Conservation (phyloP, 2,329 filamentous ascomycete species). For the Tolypocladium cylindrosporum region DNA sequence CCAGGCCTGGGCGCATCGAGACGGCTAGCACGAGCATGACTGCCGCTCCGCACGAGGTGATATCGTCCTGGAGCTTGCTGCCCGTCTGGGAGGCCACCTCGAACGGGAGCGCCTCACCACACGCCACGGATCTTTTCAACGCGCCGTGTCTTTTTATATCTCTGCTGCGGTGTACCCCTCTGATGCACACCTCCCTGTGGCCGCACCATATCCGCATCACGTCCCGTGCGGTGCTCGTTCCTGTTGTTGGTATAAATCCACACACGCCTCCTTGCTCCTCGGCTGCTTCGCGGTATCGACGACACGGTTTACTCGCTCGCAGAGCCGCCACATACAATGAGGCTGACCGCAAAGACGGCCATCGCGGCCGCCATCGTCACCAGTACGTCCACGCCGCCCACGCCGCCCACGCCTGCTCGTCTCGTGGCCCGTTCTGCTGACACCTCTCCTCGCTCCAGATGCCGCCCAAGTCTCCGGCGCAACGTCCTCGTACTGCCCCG, state of each 20-base stretch:
- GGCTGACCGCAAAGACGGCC: neutral
- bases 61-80: neutral
- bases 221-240: neutral
- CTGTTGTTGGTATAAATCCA: neutral
- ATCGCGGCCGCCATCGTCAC: constrained; percentile 5
- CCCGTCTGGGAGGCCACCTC: neutral
- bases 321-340: neutral
- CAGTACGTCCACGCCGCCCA: constrained; percentile 6
- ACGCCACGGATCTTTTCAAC: neutral
- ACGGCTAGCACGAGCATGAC: neutral
- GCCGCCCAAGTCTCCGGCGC: constrained; percentile 11
- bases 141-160: neutral
- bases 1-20: neutral
- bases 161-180: neutral
- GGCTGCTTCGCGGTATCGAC: neutral
- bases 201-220: neutral
- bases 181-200: neutral
- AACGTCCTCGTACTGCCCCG: constrained; percentile 29
- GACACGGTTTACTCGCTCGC: neutral
- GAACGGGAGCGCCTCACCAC: neutral
- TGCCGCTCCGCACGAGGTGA: neutral
- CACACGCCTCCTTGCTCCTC: neutral
- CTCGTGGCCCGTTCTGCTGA: neutral
- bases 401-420: neutral
- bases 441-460: constrained; percentile 7